Percentiles rank a stretch among this genome's conserved stretches.
Evolutionary conservation across 495 filamentous ascomycete genomes (phyloP).

Genomic region (Hyaloscypha finlandica): DNA sequence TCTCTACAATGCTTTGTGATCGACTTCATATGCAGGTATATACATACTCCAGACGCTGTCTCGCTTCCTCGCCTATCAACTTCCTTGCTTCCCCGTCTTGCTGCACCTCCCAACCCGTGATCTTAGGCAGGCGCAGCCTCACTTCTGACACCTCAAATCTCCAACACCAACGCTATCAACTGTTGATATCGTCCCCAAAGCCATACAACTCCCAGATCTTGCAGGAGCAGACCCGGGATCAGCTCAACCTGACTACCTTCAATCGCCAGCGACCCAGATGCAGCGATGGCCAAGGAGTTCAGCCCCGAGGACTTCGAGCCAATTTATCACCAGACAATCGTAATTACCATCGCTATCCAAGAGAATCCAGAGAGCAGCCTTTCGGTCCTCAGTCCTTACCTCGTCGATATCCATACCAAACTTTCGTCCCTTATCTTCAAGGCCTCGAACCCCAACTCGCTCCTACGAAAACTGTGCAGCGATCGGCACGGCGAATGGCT

Average conservation of each 20-base stretch:
- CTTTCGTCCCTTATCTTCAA: background rate
- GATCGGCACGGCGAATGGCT: background rate
- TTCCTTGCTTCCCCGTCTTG: background rate
- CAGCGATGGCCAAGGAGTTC: background rate
- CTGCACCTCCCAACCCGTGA: background rate
- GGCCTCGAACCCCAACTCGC: background rate
- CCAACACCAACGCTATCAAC: background rate
- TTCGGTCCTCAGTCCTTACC: background rate
- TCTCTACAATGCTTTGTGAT: too few species aligned
- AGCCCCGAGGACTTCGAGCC: background rate
- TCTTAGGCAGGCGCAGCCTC: background rate
- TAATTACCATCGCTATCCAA: background rate
- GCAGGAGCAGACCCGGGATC: background rate
- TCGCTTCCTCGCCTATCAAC: background rate
- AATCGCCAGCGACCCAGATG: background rate
- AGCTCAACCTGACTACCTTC: background rate
- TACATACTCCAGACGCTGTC: background rate
- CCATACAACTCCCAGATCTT: background rate
- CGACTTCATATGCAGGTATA: too few species aligned
- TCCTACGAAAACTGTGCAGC: background rate
- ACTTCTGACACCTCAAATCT: background rate
- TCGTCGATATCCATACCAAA: background rate
- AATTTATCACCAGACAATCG: background rate
- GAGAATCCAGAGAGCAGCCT: background rate
- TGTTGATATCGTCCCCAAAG: background rate